A percentile compares a stretch with the other conserved stretches of the same genome.
phyloP scores from a whole-genome alignment of 345 rosid genomes.

The Xanthoceras sorbifolium region DNA sequence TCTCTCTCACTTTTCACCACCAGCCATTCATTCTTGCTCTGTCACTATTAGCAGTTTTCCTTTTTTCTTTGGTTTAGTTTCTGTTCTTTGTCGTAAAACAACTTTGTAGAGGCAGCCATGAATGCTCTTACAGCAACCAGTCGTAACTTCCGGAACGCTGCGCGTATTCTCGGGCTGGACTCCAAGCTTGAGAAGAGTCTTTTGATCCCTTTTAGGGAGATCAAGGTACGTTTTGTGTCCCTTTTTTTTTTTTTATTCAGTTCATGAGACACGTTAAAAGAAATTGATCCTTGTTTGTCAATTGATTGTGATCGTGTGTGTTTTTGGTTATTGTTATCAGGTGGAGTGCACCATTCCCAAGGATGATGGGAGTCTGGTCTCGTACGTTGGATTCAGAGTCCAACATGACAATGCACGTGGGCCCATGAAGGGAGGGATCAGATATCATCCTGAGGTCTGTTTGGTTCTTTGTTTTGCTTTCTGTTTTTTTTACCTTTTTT shows the following conservation, averaged over 20 bases:
- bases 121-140: constrained; percentile 91
- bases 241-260: neutral
- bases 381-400: constrained; percentile 91
- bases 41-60: too few relatives aligned
- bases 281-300: neutral
- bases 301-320: neutral
- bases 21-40: neutral
- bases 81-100: neutral
- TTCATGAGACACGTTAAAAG: too few relatives aligned
- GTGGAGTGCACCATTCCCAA: constrained; percentile 98
- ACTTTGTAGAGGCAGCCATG: constrained; percentile 37
- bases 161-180: constrained; percentile 87
- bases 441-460: constrained; percentile 95
- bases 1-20: neutral
- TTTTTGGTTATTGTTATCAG: constrained; percentile 40
- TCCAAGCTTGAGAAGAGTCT: constrained; percentile 87
- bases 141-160: constrained; percentile 89
- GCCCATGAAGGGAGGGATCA: constrained; percentile 99
- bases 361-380: constrained; percentile 87
- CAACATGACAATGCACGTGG: constrained; percentile 99
- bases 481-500: neutral
- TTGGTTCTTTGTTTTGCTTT: neutral
- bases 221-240: constrained; percentile 60
- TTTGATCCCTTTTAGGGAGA: constrained; percentile 91
- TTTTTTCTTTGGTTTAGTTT: too few relatives aligned